Conservation (phyloP, 352 stramenopile species). For the Blastocystis sp. region DNA sequence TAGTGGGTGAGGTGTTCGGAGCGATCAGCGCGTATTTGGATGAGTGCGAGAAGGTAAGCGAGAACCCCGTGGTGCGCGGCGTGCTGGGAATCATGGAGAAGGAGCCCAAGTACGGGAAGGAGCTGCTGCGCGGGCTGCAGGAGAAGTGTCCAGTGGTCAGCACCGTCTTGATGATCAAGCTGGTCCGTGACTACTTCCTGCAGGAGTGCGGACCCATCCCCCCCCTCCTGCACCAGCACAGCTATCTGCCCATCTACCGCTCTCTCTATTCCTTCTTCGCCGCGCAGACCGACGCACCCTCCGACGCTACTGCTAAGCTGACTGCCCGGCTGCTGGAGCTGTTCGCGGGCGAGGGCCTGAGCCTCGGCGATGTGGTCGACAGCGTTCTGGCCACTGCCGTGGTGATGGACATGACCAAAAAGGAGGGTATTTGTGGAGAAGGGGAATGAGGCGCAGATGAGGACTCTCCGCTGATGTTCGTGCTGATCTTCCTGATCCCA, state of each 20-base stretch:
- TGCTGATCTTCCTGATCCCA: slow-evolving; percentile 17
- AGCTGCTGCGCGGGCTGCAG: too few species aligned
- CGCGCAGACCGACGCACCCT: background rate
- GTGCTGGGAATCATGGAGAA: background rate
- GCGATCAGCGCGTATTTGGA: background rate
- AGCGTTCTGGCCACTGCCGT: slow-evolving; percentile 1
- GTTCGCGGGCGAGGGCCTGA: background rate
- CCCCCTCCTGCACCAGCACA: background rate
- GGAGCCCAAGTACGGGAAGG: background rate
- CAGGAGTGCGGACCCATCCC: too few species aligned
- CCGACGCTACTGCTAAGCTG: background rate
- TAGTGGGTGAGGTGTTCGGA: background rate
- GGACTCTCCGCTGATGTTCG: slow-evolving; percentile 25
- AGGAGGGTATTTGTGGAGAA: slow-evolving; percentile 1
- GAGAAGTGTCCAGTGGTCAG: too few species aligned
- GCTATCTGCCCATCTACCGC: background rate
- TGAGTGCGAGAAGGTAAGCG: too few species aligned
- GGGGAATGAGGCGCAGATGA: background rate
- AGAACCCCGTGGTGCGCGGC: background rate
- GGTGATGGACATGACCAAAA: slow-evolving; percentile 5
- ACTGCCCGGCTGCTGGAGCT: background rate
- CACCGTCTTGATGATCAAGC: too few species aligned
- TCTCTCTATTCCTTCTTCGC: slow-evolving; percentile 27
- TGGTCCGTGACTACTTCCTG: too few species aligned
- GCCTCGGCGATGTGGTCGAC: slow-evolving; percentile 16